Evolutionary conservation across 345 rosid genomes (phyloP), one percentile per base, ranked within the genome.

Genomic region (Aegle marmelos): DNA sequence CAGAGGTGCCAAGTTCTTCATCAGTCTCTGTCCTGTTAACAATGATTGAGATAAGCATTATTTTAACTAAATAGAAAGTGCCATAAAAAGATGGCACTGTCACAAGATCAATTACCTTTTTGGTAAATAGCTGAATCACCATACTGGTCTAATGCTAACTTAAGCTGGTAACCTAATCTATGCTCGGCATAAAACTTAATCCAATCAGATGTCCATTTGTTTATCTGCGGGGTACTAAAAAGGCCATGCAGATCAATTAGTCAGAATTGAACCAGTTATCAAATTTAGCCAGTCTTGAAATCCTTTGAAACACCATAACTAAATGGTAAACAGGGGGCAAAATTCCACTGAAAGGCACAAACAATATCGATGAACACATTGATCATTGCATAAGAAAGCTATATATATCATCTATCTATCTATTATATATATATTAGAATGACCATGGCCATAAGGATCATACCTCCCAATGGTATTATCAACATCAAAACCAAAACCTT

Each of bases 391-490:
- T 14, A 2, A 65, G 37, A 64, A 66, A 64, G 60, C 22, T 37
- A 37, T 8, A 37, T 37, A 37, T 37, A 37, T n/a, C n/a, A n/a
- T n/a, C n/a, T n/a, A n/a, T n/a, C n/a, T n/a, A n/a, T n/a, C n/a
- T n/a, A n/a, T n/a, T n/a, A n/a, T 37, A 37, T 37, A 8, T 2
- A 37, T 33, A 33, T 37, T 7, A 9, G 19, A 70, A 48, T 13
- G 36, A 72, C 68, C 27, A 68, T 10, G 36, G 33, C 36, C 75
- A 16, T 33, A 70, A 70, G 69, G 41, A 79, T 5, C 59, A 9
- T 67, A 93, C 98, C 99, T 95, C 81, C 99, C 99, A 85, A 95
- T 86, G 60, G 98, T 95, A 85, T 95, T 95, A 58, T 93, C 90
- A 45, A 93, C 96, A 61, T 91, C 90, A 79, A 95, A 95, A 28